Conservation (phyloP, 768 basidiomycete genomes). For the Pisolithus tinctorius region DNA sequence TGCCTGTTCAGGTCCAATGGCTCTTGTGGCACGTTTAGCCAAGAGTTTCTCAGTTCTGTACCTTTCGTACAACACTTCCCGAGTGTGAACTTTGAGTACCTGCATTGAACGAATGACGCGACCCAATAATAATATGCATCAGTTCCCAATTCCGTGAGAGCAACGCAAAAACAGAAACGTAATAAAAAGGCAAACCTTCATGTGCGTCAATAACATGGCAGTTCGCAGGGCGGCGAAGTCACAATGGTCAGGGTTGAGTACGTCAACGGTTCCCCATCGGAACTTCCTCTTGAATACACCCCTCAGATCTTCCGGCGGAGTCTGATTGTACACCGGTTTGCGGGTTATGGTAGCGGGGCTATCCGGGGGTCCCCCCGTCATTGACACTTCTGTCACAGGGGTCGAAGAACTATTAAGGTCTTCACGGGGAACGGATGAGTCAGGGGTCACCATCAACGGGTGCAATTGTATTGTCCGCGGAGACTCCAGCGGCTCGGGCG, state of each 20-base stretch:
- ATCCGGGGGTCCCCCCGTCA: slow-evolving; percentile 21
- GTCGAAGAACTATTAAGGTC: slow-evolving; percentile 12
- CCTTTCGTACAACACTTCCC: slow-evolving; percentile 88
- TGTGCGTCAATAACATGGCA: slow-evolving; percentile 75
- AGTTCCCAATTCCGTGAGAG: not conserved
- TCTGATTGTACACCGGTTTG: slow-evolving; percentile 30
- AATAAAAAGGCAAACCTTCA: slow-evolving; percentile 52
- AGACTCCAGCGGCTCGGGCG: slow-evolving; percentile 52
- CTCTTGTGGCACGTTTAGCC: slow-evolving; percentile 74
- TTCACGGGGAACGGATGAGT: slow-evolving; percentile 15
- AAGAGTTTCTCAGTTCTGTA: slow-evolving; percentile 89
- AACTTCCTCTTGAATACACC: slow-evolving; percentile 75
- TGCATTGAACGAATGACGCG: slow-evolving; percentile 24
- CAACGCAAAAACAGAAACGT: slow-evolving; percentile 10
- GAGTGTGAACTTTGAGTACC: slow-evolving; percentile 78
- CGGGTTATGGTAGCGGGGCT: slow-evolving; percentile 21
- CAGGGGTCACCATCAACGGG: slow-evolving; percentile 6
- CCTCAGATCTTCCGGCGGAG: slow-evolving; percentile 60
- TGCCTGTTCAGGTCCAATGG: slow-evolving; percentile 69
- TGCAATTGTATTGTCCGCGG: slow-evolving; percentile 23
- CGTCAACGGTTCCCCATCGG: slow-evolving; percentile 86
- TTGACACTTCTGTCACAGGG: slow-evolving; percentile 24
- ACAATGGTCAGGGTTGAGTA: slow-evolving; percentile 78
- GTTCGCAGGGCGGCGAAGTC: slow-evolving; percentile 85
- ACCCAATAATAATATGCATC: not conserved